Percentiles rank a stretch among this genome's conserved stretches.
These are phyloP conservation scores for Actinidia arguta DNA, from an alignment of 179 eudicot species.

Conservation along the genomic window DNA sequence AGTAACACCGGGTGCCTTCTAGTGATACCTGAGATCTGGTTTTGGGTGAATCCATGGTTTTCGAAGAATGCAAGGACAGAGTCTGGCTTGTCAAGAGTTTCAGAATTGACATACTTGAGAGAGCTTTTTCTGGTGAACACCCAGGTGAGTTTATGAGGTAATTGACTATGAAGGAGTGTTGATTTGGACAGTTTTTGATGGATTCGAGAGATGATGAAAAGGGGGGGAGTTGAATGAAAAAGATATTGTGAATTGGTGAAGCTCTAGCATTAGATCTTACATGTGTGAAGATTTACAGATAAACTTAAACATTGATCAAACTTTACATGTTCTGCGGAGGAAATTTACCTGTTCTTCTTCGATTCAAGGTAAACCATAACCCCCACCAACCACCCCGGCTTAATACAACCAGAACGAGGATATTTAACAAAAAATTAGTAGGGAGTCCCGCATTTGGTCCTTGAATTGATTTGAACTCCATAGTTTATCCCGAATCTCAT, in stretches of 20 bases:
- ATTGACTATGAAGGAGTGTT: constrained; percentile 19
- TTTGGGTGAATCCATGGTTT: constrained; percentile 32
- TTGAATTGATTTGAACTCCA: no score
- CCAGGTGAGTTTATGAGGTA: constrained; percentile 43
- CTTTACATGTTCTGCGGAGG: no score
- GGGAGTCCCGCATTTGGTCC: no score
- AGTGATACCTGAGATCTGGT: constrained; percentile 24
- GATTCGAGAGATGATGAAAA: not conserved
- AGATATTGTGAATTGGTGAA: not conserved
- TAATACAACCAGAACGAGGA: no score
- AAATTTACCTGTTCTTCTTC: no score
- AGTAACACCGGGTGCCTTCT: constrained; percentile 18
- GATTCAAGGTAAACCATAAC: no score
- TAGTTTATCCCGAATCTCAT: no score
- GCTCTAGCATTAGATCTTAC: not conserved
- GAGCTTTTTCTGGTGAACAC: constrained; percentile 36
- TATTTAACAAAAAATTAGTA: no score
- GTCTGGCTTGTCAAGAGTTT: constrained; percentile 27
- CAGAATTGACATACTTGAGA: constrained; percentile 19
- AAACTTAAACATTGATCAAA: not conserved
- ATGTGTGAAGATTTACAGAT: not conserved
- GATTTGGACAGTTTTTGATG: not conserved
- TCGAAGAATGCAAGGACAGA: constrained; percentile 25
- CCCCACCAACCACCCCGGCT: no score
- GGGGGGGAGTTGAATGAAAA: not conserved